phyloP scores from a whole-genome alignment of 352 stramenopile genomes.

The Phytophthora chlamydospora region DNA sequence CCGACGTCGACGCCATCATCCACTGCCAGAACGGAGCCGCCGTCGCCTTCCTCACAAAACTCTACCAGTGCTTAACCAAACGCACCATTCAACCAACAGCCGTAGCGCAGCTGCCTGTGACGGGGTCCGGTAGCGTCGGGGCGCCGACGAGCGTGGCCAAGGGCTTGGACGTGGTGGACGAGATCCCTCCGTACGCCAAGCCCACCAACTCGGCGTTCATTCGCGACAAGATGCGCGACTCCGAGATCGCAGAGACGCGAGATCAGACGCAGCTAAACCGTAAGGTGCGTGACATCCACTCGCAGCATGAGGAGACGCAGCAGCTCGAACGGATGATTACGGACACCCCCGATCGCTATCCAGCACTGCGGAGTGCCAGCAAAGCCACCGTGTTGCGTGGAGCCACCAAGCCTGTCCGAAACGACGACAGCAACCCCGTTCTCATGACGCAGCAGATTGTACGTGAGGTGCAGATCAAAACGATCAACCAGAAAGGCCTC shows the following conservation, averaged over 20 bases:
- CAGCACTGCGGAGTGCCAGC: constrained; percentile 60
- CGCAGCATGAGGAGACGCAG: constrained; percentile 79
- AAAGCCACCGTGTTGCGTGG: constrained; percentile 70
- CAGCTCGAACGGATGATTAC: constrained; percentile 80
- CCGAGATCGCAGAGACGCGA: constrained; percentile 72
- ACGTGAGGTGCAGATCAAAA: constrained; percentile 91
- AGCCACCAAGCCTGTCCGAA: constrained; percentile 69
- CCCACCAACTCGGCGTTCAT: constrained; percentile 85
- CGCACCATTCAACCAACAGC: constrained; percentile 78
- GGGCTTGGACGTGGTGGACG: constrained; percentile 36
- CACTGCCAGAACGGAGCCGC: constrained; percentile 90
- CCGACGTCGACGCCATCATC: constrained; percentile 86
- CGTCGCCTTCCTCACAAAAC: constrained; percentile 84
- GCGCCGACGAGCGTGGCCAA: constrained; percentile 34
- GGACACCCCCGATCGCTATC: constrained; percentile 64
- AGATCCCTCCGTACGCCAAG: constrained; percentile 84
- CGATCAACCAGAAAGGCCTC: constrained; percentile 84
- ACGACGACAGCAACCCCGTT: constrained; percentile 60
- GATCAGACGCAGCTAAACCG: constrained; percentile 75
- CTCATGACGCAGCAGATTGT: constrained; percentile 79
- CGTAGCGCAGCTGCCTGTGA: constrained; percentile 10
- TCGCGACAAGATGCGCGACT: constrained; percentile 77
- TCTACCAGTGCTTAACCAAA: constrained; percentile 92
- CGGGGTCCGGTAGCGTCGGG: constrained; percentile 15
- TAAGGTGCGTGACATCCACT: constrained; percentile 66